Base-by-base conservation (phyloP, 371 early-diverging fungal genomes). In the Mucor velutinosus region DNA sequence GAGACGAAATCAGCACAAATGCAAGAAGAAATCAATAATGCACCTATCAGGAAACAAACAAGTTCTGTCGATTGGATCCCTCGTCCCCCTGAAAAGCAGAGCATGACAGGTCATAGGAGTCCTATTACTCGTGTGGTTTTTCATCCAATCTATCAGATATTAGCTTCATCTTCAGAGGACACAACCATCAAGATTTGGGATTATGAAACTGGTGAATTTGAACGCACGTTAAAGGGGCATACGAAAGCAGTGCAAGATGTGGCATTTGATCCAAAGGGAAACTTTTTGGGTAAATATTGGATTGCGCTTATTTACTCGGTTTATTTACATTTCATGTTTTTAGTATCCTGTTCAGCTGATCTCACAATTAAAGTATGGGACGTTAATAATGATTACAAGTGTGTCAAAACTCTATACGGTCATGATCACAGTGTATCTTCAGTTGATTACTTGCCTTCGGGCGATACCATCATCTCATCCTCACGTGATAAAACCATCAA, bases 331-430 rank as follows among this genome's bases (percentile, higher is more conserved):
- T 30, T 51, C 4, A 49, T 66, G 8, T 32, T 25, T 41, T 37
- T 63, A 73, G 95, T 89, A 10, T 90, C 95, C 4, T 93, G 93
- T 75, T 94, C 96, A 5, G 89, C 91, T 35, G 97, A 96, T 78
- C 75, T 95, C 58, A 88, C 91, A 14, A 86, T 96, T 73, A 92
- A 95, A 58, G 72, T 96, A 21, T 96, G 96, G 96, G 95, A 95
- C 75, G 72, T 85, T 5, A 80, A 87, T 49, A 86, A 91, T 72
- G 93, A 93, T 58, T 96, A 94, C 81, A 86, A 89, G 66, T 93
- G 93, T 76, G 79, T 90, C 47, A 86, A 86, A 43, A 96, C 96
- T 14, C 76, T 96, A 33, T 84, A 87, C 66, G 97, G 96, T 25
- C 97, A 96, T 72, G 95, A 95, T 69, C 95, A 96, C 76, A 88